phyloP scores from a whole-genome alignment of 768 basidiomycete genomes.

The Boletus patriciae region DNA sequence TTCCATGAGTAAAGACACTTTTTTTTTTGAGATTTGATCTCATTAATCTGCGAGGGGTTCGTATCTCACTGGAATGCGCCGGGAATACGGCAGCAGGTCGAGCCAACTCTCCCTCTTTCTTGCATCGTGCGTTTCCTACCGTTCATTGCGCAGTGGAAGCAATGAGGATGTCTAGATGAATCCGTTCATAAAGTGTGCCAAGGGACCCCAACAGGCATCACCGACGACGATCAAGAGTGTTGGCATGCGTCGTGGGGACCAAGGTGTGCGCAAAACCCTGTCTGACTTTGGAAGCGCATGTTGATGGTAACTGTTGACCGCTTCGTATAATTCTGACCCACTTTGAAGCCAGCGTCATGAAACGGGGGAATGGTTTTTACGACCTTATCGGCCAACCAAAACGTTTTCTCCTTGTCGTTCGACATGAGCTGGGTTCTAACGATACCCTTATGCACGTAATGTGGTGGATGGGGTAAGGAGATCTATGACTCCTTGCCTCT shows the following conservation, averaged over 20 bases:
- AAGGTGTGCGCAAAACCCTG: not conserved
- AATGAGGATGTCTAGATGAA: slow-evolving; percentile 3
- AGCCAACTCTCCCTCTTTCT: not conserved
- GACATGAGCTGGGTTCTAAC: slow-evolving; percentile 5
- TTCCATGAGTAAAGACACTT: slow-evolving; percentile 5
- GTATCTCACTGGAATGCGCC: slow-evolving; percentile 3
- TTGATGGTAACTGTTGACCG: slow-evolving; percentile 1
- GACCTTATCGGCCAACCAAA: slow-evolving; percentile 4
- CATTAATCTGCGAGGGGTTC: slow-evolving; percentile 9
- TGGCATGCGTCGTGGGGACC: not conserved
- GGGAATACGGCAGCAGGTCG: slow-evolving; percentile 11
- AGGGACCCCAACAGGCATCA: not conserved
- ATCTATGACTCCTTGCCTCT: not conserved
- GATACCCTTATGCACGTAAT: not conserved
- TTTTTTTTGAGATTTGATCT: slow-evolving; percentile 14
- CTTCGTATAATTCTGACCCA: not conserved
- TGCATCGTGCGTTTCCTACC: not conserved
- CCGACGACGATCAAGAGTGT: not conserved
- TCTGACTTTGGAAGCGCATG: slow-evolving; percentile 5
- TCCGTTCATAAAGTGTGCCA: not conserved
- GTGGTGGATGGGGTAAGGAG: not conserved
- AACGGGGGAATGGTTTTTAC: not conserved
- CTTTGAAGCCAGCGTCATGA: not conserved
- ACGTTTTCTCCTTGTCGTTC: not conserved
- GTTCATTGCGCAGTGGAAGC: not conserved